Evolutionary conservation across 2,329 filamentous ascomycete genomes (phyloP).

Genomic region (Epichloe coenophiala): DNA sequence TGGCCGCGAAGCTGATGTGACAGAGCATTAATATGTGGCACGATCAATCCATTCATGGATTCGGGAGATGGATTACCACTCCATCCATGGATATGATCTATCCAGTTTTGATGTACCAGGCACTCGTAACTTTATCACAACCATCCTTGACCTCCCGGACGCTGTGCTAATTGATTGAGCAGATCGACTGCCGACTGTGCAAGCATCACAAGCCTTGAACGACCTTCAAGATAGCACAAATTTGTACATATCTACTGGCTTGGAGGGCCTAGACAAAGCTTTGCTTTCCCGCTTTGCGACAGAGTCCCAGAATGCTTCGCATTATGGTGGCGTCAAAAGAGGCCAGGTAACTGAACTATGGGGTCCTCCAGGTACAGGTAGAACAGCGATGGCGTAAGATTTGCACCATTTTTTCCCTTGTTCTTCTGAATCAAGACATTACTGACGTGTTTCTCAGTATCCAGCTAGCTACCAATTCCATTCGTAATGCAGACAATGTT

Average conservation of each 20-base stretch:
- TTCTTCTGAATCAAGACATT: neutral
- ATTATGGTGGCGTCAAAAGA: constrained; percentile 47
- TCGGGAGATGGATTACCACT: constrained; percentile 41
- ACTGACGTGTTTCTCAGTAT: constrained; percentile 28
- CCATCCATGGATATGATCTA: constrained; percentile 45
- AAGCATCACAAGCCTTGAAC: constrained; percentile 58
- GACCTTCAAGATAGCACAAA: constrained; percentile 38
- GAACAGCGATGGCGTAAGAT: constrained; percentile 66
- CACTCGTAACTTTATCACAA: constrained; percentile 29
- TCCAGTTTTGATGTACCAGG: constrained; percentile 44
- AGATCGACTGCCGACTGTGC: constrained; percentile 69
- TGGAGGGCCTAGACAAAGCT: constrained; percentile 37
- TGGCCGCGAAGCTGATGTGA: neutral
- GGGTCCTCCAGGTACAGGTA: constrained; percentile 76
- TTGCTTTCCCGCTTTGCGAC: constrained; percentile 17
- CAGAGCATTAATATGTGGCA: neutral
- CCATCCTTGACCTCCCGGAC: neutral
- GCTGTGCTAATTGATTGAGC: constrained; percentile 1
- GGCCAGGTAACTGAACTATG: constrained; percentile 79
- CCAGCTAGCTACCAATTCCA: constrained; percentile 51
- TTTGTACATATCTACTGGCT: constrained; percentile 41
- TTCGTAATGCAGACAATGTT: constrained; percentile 48
- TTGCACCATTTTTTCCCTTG: neutral
- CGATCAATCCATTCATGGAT: constrained; percentile 8
- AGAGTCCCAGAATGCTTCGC: constrained; percentile 7